These are phyloP conservation scores for Clonostachys sp. DNA, from an alignment of 2,329 filamentous ascomycete species.

Conservation along the genomic window DNA sequence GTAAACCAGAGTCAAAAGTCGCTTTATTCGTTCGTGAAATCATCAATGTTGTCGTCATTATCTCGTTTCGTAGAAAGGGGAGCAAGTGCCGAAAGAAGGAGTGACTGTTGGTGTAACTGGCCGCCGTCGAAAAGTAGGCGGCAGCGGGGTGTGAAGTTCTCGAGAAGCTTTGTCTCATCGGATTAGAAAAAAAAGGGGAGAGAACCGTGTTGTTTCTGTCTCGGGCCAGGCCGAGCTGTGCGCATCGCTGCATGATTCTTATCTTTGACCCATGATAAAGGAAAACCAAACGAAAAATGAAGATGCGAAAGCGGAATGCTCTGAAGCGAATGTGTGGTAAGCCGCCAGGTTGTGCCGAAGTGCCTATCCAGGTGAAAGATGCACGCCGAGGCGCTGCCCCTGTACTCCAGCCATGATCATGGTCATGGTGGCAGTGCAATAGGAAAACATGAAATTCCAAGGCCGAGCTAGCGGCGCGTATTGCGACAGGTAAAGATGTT, in stretches of 20 bases:
- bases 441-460: constrained; percentile 30
- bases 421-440: constrained; percentile 36
- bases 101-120: constrained; percentile 13
- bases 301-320: background rate
- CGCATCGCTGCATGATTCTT: constrained; percentile 65
- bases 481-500: constrained; percentile 20
- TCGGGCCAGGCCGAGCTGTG: constrained; percentile 43
- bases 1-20: too few relatives aligned
- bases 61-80: constrained; percentile 35
- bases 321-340: constrained; percentile 21
- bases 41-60: constrained; percentile 39
- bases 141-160: background rate
- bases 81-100: constrained; percentile 24
- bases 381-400: too few relatives aligned
- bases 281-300: constrained; percentile 8
- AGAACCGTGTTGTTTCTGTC: constrained; percentile 37
- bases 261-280: constrained; percentile 28
- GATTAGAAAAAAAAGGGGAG: constrained; percentile 11
- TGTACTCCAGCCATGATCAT: too few relatives aligned
- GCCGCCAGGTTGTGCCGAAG: constrained; percentile 38
- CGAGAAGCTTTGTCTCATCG: constrained; percentile 18
- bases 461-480: constrained; percentile 43
- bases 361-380: constrained; percentile 39
- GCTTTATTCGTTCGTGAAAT: constrained; percentile 28
- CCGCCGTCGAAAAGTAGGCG: background rate